These are phyloP conservation scores for Melaleuca alternifolia DNA, from an alignment of 345 rosid species.

Conservation along the genomic window DNA sequence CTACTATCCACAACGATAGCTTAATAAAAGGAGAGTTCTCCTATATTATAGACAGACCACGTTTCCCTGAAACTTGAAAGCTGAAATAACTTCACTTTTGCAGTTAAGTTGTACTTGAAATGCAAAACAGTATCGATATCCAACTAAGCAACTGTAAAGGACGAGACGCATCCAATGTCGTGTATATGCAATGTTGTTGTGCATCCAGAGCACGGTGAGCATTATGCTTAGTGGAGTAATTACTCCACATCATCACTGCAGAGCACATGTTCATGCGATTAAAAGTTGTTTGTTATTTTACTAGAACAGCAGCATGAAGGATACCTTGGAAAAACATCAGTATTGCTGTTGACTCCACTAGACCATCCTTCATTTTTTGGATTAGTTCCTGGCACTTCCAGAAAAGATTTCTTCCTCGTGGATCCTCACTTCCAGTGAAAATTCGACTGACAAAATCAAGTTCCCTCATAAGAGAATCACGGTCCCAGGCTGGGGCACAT, in stretches of 20 bases:
- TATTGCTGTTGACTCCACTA: conserved; percentile 53
- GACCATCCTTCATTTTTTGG: conserved; percentile 77
- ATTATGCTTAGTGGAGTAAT: neutral
- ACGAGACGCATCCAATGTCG: neutral
- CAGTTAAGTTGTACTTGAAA: neutral
- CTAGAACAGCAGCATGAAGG: neutral
- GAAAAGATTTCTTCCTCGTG: conserved; percentile 71
- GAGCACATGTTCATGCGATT: neutral
- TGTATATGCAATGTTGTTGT: neutral
- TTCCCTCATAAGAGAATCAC: conserved; percentile 74
- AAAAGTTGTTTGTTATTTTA: neutral
- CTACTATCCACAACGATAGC: neutral
- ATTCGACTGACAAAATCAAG: conserved; percentile 86
- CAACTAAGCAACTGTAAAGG: neutral
- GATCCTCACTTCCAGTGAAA: conserved; percentile 84
- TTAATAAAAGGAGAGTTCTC: neutral
- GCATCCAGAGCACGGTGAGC: neutral
- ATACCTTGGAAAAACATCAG: conserved; percentile 87
- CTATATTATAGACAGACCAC: neutral
- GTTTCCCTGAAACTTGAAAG: neutral
- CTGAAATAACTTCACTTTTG: neutral
- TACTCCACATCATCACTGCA: neutral
- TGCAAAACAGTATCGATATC: neutral
- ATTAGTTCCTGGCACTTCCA: conserved; percentile 87
- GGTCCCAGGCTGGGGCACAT: conserved; percentile 90